phyloP scores from a whole-genome alignment of 2,329 filamentous ascomycete genomes.

The Trichoderma sp. region DNA sequence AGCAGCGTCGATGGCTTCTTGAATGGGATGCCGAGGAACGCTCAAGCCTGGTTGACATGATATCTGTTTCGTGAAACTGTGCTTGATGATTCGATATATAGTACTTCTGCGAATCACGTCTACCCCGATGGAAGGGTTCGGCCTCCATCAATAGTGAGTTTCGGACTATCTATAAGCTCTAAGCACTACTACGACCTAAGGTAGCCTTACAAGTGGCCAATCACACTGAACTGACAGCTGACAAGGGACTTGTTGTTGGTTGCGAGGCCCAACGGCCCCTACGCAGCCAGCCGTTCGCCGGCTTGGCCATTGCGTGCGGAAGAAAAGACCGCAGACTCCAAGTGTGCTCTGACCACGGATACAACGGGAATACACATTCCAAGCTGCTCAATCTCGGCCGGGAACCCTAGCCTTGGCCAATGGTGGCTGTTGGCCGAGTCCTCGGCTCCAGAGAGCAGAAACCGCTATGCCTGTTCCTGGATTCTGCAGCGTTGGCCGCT shows the following conservation, averaged over 20 bases:
- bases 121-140: not conserved
- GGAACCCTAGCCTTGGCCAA: conserved; percentile 17
- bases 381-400: conserved; percentile 4
- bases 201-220: conserved; percentile 4
- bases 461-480: conserved; percentile 42
- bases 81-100: not conserved
- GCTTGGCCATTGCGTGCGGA: not conserved
- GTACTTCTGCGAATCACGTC: not conserved
- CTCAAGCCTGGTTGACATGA: not conserved
- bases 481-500: conserved; percentile 24
- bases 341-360: not conserved
- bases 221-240: conserved; percentile 17
- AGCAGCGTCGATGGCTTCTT: not conserved
- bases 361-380: conserved; percentile 13
- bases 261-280: not conserved
- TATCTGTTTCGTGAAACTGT: not conserved
- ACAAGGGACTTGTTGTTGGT: conserved; percentile 2
- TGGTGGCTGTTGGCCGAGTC: conserved; percentile 1
- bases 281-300: not conserved
- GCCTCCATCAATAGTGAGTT: not conserved
- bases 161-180: not conserved
- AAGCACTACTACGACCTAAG: conserved; percentile 2
- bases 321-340: conserved; percentile 13
- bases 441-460: not conserved
- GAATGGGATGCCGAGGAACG: not conserved